Conservation (phyloP, 2,329 filamentous ascomycete species). For the Cladosporium sp. region DNA sequence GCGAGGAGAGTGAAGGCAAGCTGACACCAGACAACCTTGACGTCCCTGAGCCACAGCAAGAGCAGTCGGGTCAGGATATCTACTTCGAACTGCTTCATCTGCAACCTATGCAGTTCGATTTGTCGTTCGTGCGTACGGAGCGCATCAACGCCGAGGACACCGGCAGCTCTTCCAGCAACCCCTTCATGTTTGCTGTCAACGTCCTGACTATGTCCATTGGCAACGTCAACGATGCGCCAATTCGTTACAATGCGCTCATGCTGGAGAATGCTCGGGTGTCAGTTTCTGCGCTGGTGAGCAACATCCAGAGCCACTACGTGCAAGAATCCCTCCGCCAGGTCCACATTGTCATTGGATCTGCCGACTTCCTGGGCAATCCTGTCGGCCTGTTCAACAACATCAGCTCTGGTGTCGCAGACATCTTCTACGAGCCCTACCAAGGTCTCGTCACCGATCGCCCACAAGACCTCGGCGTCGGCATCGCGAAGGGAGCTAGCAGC, state of each 20-base stretch:
- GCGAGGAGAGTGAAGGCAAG: slow-evolving; percentile 76
- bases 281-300: slow-evolving; percentile 76
- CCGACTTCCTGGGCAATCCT: slow-evolving; percentile 95
- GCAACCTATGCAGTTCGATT: slow-evolving; percentile 95
- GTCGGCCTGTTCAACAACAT: slow-evolving; percentile 98
- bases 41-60: slow-evolving; percentile 85
- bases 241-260: slow-evolving; percentile 89
- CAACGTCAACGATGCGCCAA: slow-evolving; percentile 96
- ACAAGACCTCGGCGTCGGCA: slow-evolving; percentile 90
- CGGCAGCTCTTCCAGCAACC: slow-evolving; percentile 77
- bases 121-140: slow-evolving; percentile 96
- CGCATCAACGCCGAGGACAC: slow-evolving; percentile 95
- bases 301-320: slow-evolving; percentile 91
- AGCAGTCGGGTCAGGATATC: slow-evolving; percentile 85
- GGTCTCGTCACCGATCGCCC: slow-evolving; percentile 93
- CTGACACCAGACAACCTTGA: slow-evolving; percentile 88
- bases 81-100: slow-evolving; percentile 98
- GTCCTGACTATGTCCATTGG: slow-evolving; percentile 99
- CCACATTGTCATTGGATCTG: slow-evolving; percentile 94
- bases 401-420: slow-evolving; percentile 93
- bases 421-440: slow-evolving; percentile 99
- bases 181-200: slow-evolving; percentile 98
- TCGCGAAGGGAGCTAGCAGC: slow-evolving; percentile 93
- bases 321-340: slow-evolving; percentile 95
- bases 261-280: slow-evolving; percentile 94